These are phyloP conservation scores for Metarhizium album DNA, from an alignment of 2,329 filamentous ascomycete species.

Conservation along the genomic window DNA sequence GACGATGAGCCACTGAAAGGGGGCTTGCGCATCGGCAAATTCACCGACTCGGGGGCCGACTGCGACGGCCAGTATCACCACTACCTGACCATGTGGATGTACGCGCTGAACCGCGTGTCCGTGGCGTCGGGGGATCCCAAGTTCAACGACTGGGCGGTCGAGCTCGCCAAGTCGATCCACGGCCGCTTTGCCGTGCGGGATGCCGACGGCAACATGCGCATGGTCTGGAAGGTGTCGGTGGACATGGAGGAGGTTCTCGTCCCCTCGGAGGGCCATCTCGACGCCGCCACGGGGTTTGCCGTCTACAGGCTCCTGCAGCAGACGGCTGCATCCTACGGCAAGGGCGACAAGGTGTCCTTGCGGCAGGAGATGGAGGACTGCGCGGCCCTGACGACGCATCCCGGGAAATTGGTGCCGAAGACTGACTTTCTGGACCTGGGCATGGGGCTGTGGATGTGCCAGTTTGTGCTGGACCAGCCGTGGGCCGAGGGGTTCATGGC, in stretches of 20 bases:
- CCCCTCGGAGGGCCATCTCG: conserved; percentile 40
- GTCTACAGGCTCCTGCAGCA: conserved; percentile 37
- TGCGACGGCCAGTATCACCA: conserved; percentile 52
- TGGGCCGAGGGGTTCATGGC: conserved; percentile 33
- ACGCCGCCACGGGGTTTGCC: conserved; percentile 44
- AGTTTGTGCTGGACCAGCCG: conserved; percentile 36
- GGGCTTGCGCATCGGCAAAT: conserved; percentile 48
- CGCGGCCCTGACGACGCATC: conserved; percentile 30
- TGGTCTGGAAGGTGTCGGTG: conserved; percentile 47
- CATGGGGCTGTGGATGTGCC: conserved; percentile 47
- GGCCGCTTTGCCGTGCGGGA: conserved; percentile 33
- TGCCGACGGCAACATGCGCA: conserved; percentile 13
- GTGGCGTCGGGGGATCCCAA: conserved; percentile 31
- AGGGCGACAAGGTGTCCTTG: conserved; percentile 15
- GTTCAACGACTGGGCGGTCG: conserved; percentile 40
- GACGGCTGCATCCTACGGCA: conserved; percentile 20
- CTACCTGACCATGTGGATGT: conserved; percentile 53
- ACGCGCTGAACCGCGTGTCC: conserved; percentile 44
- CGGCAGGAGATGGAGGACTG: conserved; percentile 42
- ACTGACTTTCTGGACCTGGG: conserved; percentile 44
- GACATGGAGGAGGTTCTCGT: conserved; percentile 37
- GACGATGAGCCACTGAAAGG: conserved; percentile 40
- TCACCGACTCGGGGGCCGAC: conserved; percentile 34
- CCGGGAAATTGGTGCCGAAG: conserved; percentile 31
- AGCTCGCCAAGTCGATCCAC: conserved; percentile 41